Percentiles rank a stretch among this genome's conserved stretches.
Conservation (phyloP, 2,329 filamentous ascomycete species). For the Pezicula radicicola region DNA sequence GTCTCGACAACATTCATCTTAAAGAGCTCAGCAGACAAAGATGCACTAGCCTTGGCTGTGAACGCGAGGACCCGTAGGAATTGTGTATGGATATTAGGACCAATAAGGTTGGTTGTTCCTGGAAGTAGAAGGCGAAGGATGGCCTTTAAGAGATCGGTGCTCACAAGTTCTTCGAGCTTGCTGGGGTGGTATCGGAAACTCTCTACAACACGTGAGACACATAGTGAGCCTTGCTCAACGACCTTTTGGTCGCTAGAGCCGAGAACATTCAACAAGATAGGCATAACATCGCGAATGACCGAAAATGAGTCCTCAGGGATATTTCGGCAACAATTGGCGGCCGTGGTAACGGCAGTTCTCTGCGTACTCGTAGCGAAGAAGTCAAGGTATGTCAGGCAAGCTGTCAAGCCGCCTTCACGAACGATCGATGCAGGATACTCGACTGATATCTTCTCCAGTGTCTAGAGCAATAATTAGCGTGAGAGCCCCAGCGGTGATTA, state of each 20-base stretch:
- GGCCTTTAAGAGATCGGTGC: slow-evolving; percentile 79
- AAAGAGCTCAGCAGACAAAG: slow-evolving; percentile 83
- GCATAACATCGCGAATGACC: slow-evolving; percentile 94
- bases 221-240: slow-evolving; percentile 93
- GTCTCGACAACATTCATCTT: slow-evolving; percentile 98
- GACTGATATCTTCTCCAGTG: slow-evolving; percentile 93
- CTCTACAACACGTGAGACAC: slow-evolving; percentile 92
- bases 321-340: slow-evolving; percentile 96
- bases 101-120: slow-evolving; percentile 92
- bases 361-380: slow-evolving; percentile 98
- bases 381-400: slow-evolving; percentile 93
- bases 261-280: slow-evolving; percentile 85
- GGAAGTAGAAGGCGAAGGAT: slow-evolving; percentile 85
- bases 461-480: slow-evolving; percentile 40
- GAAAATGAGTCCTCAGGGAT: slow-evolving; percentile 91
- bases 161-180: slow-evolving; percentile 90
- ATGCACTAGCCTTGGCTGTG: slow-evolving; percentile 83
- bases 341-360: slow-evolving; percentile 92
- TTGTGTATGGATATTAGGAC: slow-evolving; percentile 91
- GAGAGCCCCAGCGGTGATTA: neutral
- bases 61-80: slow-evolving; percentile 91
- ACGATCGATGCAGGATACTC: slow-evolving; percentile 96
- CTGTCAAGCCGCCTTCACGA: slow-evolving; percentile 88
- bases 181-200: slow-evolving; percentile 88
- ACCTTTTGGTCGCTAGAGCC: slow-evolving; percentile 93